A percentile compares a stretch with the other conserved stretches of the same genome.
phyloP scores from a whole-genome alignment of 75 land plant species.

The Cryptomeria japonica region DNA sequence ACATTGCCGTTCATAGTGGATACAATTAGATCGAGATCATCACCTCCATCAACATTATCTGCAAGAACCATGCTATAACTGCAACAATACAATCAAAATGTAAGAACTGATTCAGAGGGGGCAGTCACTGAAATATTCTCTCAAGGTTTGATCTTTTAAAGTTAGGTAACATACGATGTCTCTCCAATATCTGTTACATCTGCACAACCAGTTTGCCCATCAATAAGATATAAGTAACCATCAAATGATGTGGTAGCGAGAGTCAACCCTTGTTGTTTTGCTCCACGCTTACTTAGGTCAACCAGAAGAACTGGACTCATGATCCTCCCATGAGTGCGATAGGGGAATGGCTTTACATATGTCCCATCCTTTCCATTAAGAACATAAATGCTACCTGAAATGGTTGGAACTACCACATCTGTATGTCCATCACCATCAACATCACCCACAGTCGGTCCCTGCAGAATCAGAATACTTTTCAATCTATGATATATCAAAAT shows the following conservation, averaged over 20 bases:
- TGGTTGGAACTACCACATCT: conserved; percentile 90
- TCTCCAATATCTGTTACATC: conserved; percentile 99
- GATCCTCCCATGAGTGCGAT: conserved; percentile 92
- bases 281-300: conserved; percentile 70
- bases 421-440: conserved; percentile 97
- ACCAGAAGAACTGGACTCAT: conserved; percentile 93
- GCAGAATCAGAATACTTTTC: conserved; percentile 10
- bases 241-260: conserved; percentile 96
- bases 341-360: conserved; percentile 80
- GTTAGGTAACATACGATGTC: conserved; percentile 75
- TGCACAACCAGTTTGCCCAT: conserved; percentile 93
- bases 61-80: conserved; percentile 99
- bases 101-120: background rate
- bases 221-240: conserved; percentile 96
- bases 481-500: background rate
- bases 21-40: conserved; percentile 96
- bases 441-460: conserved; percentile 96
- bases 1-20: conserved; percentile 99
- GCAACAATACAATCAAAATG: conserved; percentile 19
- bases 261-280: conserved; percentile 72
- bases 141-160: background rate
- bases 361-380: conserved; percentile 93
- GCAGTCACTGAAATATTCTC: background rate
- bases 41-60: conserved; percentile 99
- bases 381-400: conserved; percentile 94